Base-by-base conservation (phyloP, 106 monocot species). In the Hemerocallis citrina region DNA sequence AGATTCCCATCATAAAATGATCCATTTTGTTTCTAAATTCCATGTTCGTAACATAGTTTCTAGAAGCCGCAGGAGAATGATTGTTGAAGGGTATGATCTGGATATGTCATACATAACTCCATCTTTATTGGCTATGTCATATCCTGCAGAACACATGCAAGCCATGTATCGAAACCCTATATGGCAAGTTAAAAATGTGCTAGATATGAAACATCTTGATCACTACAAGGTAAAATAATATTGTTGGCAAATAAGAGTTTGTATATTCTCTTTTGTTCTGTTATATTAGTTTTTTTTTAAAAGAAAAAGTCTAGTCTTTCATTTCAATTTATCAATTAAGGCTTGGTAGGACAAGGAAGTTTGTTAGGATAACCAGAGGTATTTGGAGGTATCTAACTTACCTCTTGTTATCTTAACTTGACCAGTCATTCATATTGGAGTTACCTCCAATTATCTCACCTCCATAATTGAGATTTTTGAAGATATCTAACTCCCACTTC, bases 21-120 rank as follows among this genome's bases (percentile, higher is more conserved):
- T 69, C 9, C 15, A 39, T 45, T 69, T 17, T 46, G 51, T 79
- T 34, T 46, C 73, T 9, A 61, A 30, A 43, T 69, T 76, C 65
- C 69, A 62, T 45, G 35, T 82, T 39, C 59, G 82, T 31, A 65
- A 69, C 52, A 21, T 82, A 4, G 82, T 82, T 10, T 82, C 82
- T 21, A 82, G 74, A 51, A 66, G 70, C 22, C 47, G 77, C 13
- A 65, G 82, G 51, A 43, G 82, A 59, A 62, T 82, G 77, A 69
- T 82, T 31, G 58, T 82, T 32, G 69, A 41, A 23, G 77, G 82
- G 35, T 82, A 74, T 58, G 77, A 82, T 63, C 61, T 82, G 31
- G 82, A 82, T 57, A 82, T 82, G 82, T 77, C 77, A 19, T 82
- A 82, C 52, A 82, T 82, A 54, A 82, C 82, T 24, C 66, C 70